Conservation (phyloP, 2,329 filamentous ascomycete genomes). For the Paecilomyces formosus region DNA sequence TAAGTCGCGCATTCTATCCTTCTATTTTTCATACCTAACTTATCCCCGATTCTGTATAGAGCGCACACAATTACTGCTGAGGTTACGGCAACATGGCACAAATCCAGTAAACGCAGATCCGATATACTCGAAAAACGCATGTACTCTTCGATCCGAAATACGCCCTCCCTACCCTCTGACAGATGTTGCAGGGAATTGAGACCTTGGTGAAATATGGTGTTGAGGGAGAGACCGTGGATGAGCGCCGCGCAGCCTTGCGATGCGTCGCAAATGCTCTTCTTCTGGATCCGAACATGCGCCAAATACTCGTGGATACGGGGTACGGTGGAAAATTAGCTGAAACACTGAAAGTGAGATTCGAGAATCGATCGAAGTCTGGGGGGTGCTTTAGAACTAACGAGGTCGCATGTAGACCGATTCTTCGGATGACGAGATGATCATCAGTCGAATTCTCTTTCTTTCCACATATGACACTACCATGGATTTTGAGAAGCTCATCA, state of each 20-base stretch:
- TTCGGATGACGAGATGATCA: conserved; percentile 78
- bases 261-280: conserved; percentile 81
- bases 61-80: conserved; percentile 38
- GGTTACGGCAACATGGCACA: conserved; percentile 73
- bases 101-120: conserved; percentile 65
- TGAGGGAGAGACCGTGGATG: conserved; percentile 53
- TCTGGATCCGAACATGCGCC: conserved; percentile 59
- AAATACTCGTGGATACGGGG: conserved; percentile 65
- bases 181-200: conserved; percentile 57
- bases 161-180: conserved; percentile 2
- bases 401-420: conserved; percentile 48
- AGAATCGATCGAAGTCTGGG: neutral
- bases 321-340: conserved; percentile 61
- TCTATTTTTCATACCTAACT: neutral
- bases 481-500: conserved; percentile 58
- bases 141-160: conserved; percentile 10
- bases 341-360: conserved; percentile 51
- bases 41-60: conserved; percentile 14
- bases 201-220: conserved; percentile 69
- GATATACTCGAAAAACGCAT: conserved; percentile 74
- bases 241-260: conserved; percentile 68
- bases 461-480: conserved; percentile 70
- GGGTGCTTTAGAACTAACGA: conserved; percentile 1
- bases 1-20: conserved; percentile 31
- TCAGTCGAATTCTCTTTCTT: conserved; percentile 70